Percentiles rank a stretch among this genome's conserved stretches.
Evolutionary conservation across 768 basidiomycete genomes (phyloP).

Genomic region (Erythrobasidium yunnanense): DNA sequence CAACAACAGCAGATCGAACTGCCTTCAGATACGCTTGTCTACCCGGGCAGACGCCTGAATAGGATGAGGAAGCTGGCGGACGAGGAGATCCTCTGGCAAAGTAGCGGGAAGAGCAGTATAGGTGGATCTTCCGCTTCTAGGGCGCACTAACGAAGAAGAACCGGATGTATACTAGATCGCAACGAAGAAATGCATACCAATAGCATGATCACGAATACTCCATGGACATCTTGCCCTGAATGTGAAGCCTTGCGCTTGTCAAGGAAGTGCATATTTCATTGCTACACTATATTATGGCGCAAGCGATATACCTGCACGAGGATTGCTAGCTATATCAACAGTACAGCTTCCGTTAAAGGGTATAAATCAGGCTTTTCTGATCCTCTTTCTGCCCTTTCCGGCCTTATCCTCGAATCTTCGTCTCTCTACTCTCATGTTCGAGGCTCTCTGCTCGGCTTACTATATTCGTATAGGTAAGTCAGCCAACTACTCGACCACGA

Average conservation of each 20-base stretch:
- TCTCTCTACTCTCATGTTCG: too few species aligned
- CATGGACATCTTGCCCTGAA: background rate
- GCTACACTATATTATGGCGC: background rate
- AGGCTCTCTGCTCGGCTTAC: too few species aligned
- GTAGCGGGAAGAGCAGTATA: constrained; percentile 6
- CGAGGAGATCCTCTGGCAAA: constrained; percentile 17
- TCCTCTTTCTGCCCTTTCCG: background rate
- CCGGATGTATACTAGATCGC: background rate
- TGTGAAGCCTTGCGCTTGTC: background rate
- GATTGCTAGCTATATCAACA: too few species aligned
- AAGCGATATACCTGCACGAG: too few species aligned
- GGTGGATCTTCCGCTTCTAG: background rate
- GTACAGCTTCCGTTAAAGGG: too few species aligned
- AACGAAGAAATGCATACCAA: background rate
- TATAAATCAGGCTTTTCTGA: too few species aligned
- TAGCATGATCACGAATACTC: background rate
- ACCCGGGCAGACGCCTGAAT: background rate
- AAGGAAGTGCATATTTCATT: background rate
- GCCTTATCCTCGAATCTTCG: background rate
- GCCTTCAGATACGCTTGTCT: constrained; percentile 19
- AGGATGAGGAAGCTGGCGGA: background rate
- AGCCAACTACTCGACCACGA: background rate
- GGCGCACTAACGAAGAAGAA: too few species aligned
- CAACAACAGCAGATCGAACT: background rate
- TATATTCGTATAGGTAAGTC: too few species aligned